Evolutionary conservation across 192 early-diverging fungal genomes (phyloP).

Genomic region (Chytriomyces hyalinus): DNA sequence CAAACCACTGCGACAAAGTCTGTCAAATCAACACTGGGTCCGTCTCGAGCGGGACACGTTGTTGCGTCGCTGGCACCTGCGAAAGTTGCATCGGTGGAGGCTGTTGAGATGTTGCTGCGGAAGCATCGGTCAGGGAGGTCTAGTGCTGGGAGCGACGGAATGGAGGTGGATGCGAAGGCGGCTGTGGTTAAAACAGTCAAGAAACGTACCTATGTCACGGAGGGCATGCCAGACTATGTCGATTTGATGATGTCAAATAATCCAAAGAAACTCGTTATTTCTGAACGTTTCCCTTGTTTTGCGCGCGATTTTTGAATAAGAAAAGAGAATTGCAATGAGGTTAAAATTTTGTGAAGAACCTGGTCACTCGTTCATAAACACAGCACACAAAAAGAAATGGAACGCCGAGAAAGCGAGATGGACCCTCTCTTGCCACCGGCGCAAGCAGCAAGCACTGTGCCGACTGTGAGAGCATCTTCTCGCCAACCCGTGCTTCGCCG

Average conservation of each 20-base stretch:
- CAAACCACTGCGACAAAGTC: not conserved
- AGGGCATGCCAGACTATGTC: slow-evolving; percentile 15
- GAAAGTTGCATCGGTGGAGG: not conserved
- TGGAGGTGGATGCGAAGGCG: not conserved
- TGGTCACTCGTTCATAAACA: no score
- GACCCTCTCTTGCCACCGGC: not conserved
- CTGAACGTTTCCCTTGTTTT: no score
- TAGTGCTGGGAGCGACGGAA: not conserved
- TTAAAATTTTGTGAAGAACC: no score
- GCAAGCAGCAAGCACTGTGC: not conserved
- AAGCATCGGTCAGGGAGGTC: not conserved
- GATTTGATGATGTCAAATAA: slow-evolving; percentile 27
- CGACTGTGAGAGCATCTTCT: not conserved
- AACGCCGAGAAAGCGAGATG: not conserved
- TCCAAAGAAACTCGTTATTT: slow-evolving; percentile 30
- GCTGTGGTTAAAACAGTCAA: not conserved
- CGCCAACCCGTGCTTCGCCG: no score
- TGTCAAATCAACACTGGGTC: slow-evolving; percentile 23
- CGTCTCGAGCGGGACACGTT: not conserved
- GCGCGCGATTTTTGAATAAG: no score
- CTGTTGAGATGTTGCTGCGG: not conserved
- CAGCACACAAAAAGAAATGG: not conserved
- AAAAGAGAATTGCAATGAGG: no score
- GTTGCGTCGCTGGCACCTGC: not conserved
- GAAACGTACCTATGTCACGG: slow-evolving; percentile 12